These are phyloP conservation scores for Boletus mariae DNA, from an alignment of 1,284 basidiomycete species.

Conservation along the genomic window DNA sequence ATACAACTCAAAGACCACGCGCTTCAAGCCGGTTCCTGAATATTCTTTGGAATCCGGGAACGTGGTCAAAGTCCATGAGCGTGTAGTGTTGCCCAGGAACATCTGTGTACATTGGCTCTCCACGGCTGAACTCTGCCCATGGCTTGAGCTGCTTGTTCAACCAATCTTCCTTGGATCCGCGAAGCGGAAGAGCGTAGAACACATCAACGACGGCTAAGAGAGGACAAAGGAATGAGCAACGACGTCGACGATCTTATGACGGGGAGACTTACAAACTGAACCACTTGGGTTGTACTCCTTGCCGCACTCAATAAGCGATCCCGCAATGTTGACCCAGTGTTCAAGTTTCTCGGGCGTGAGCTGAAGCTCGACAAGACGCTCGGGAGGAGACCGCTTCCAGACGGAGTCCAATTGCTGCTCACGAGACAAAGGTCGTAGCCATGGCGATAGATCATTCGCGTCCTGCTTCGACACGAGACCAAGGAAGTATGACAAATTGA, in stretches of 20 bases:
- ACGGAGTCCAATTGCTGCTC: slow-evolving; percentile 21
- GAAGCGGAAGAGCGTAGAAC: slow-evolving; percentile 25
- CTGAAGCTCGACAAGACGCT: slow-evolving; percentile 24
- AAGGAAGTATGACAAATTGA: slow-evolving; percentile 33
- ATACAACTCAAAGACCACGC: slow-evolving; percentile 16
- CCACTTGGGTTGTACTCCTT: slow-evolving; percentile 20
- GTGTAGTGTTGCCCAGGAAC: slow-evolving; percentile 29
- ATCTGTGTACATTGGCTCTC: slow-evolving; percentile 18
- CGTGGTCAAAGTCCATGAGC: slow-evolving; percentile 30
- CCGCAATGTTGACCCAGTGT: slow-evolving; percentile 27
- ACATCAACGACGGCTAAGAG: slow-evolving; percentile 16
- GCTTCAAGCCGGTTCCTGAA: slow-evolving; percentile 28
- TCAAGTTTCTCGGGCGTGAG: slow-evolving; percentile 19
- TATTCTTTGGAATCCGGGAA: slow-evolving; percentile 27
- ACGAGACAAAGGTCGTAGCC: slow-evolving; percentile 12
- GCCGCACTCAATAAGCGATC: slow-evolving; percentile 30
- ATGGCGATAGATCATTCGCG: slow-evolving; percentile 14
- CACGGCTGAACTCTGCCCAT: slow-evolving; percentile 22
- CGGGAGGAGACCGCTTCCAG: slow-evolving; percentile 21
- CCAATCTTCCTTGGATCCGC: slow-evolving; percentile 22
- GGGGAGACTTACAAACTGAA: slow-evolving; percentile 21
- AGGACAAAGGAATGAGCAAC: background rate
- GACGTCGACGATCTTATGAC: background rate
- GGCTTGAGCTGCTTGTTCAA: slow-evolving; percentile 29
- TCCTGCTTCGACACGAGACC: slow-evolving; percentile 22